Percentiles rank a stretch among this genome's conserved stretches.
These are phyloP conservation scores for Hortiboletus rubellus DNA, from an alignment of 1,284 basidiomycete species.

Conservation along the genomic window DNA sequence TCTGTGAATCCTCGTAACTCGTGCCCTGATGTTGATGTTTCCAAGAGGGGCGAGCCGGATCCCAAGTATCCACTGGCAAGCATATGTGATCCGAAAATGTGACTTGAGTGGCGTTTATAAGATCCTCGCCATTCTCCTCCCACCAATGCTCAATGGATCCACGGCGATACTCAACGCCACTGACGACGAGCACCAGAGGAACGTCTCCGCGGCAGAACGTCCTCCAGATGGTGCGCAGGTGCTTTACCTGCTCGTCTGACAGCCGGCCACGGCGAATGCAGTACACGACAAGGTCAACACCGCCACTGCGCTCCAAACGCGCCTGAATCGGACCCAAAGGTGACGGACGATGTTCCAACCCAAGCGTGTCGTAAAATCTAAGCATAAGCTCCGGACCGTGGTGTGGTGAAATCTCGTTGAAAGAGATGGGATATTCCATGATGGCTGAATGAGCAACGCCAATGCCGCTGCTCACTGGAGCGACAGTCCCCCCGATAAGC, in stretches of 20 bases:
- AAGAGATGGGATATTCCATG: slow-evolving; percentile 17
- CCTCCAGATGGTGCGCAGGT: slow-evolving; percentile 21
- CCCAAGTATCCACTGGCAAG: slow-evolving; percentile 18
- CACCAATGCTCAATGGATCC: slow-evolving; percentile 34
- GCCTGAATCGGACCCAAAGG: slow-evolving; percentile 21
- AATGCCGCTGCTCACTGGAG: slow-evolving; percentile 24
- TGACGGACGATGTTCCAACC: slow-evolving; percentile 22
- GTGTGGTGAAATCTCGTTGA: slow-evolving; percentile 8
- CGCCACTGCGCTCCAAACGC: slow-evolving; percentile 16
- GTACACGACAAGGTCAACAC: slow-evolving; percentile 23
- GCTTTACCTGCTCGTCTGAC: slow-evolving; percentile 18
- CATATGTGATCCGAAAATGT: slow-evolving; percentile 26
- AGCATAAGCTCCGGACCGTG: slow-evolving; percentile 4
- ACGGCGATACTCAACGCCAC: slow-evolving; percentile 22
- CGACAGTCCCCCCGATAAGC: slow-evolving; percentile 22
- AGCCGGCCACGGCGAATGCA: slow-evolving; percentile 29
- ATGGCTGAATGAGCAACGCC: slow-evolving; percentile 20
- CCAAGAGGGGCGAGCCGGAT: slow-evolving; percentile 26
- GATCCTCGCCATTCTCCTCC: slow-evolving; percentile 22
- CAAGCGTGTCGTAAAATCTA: slow-evolving; percentile 24
- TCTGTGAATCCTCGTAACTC: slow-evolving; percentile 23
- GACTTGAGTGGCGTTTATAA: slow-evolving; percentile 9
- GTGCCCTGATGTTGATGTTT: slow-evolving; percentile 11
- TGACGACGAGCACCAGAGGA: slow-evolving; percentile 29
- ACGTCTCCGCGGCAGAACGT: slow-evolving; percentile 19